Conservation (phyloP, 140 eudicot genomes). For the Flaveria floridana region DNA sequence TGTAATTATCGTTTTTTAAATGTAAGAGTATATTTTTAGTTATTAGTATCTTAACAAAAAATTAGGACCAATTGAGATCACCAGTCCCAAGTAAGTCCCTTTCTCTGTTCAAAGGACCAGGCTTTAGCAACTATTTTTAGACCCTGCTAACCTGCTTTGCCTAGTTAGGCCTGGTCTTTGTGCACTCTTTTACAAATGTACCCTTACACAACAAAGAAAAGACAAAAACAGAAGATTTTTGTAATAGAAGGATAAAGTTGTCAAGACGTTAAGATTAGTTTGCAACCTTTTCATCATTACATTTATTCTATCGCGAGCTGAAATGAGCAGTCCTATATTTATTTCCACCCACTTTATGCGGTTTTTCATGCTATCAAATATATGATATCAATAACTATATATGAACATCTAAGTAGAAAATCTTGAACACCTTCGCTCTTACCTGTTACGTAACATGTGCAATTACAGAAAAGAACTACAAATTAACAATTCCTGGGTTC, state of each 20-base stretch:
- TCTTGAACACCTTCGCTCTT: conserved; percentile 11
- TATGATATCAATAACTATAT: not conserved
- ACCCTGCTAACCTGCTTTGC: not conserved
- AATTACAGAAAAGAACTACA: conserved; percentile 68
- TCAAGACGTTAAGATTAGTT: not conserved
- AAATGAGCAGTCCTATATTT: not conserved
- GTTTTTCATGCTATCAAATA: conserved; percentile 10
- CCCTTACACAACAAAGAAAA: not conserved
- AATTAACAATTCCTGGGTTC: conserved; percentile 80
- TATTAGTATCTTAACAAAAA: not conserved
- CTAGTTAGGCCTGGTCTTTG: not conserved
- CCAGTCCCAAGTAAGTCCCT: not conserved
- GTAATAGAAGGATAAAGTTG: conserved; percentile 7
- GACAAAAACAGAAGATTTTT: not conserved
- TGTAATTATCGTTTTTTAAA: not conserved
- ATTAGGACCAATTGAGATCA: not conserved
- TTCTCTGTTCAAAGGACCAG: not conserved
- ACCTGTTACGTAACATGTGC: conserved; percentile 25
- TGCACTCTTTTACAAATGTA: not conserved
- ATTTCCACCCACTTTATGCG: not conserved
- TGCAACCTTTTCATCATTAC: not conserved
- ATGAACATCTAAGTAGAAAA: not conserved
- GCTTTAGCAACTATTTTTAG: conserved; percentile 3
- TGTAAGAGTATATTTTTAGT: not conserved
- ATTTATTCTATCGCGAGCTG: not conserved